Evolutionary conservation across 805 yeast species (phyloP).

Genomic region (Starmerella potacharoeniae): DNA sequence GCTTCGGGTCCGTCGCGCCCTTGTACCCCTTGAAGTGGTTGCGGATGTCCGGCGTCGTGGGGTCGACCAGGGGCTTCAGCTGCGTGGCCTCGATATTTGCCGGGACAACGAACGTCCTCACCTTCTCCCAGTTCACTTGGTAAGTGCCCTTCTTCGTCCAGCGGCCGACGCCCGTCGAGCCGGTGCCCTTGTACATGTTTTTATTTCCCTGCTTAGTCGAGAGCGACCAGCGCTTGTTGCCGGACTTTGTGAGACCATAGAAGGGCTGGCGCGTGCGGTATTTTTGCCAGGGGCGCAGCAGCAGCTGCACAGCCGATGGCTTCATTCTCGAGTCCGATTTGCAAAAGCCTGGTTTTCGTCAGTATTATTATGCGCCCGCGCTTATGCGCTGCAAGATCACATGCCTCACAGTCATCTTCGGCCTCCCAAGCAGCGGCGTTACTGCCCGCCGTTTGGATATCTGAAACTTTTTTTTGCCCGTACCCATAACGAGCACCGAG

Average conservation of each 20-base stretch:
- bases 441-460: neutral
- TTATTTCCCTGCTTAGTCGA: constrained; percentile 93
- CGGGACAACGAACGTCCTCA: constrained; percentile 85
- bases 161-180: constrained; percentile 85
- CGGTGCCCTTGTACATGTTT: constrained; percentile 89
- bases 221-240: constrained; percentile 67
- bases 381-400: neutral
- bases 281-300: constrained; percentile 83
- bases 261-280: constrained; percentile 72
- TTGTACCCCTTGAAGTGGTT: constrained; percentile 59
- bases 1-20: constrained; percentile 62
- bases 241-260: constrained; percentile 67
- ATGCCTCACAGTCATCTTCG: neutral
- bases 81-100: constrained; percentile 28
- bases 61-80: constrained; percentile 68
- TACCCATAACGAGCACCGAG: neutral
- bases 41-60: constrained; percentile 55
- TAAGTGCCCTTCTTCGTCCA: constrained; percentile 66
- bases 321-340: constrained; percentile 23
- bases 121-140: constrained; percentile 69
- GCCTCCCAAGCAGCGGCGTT: neutral
- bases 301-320: constrained; percentile 31
- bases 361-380: neutral
- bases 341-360: neutral
- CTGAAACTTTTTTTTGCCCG: neutral